phyloP scores from a whole-genome alignment of 2,329 filamentous ascomycete genomes.

The Chrysoporthe puriensis region DNA sequence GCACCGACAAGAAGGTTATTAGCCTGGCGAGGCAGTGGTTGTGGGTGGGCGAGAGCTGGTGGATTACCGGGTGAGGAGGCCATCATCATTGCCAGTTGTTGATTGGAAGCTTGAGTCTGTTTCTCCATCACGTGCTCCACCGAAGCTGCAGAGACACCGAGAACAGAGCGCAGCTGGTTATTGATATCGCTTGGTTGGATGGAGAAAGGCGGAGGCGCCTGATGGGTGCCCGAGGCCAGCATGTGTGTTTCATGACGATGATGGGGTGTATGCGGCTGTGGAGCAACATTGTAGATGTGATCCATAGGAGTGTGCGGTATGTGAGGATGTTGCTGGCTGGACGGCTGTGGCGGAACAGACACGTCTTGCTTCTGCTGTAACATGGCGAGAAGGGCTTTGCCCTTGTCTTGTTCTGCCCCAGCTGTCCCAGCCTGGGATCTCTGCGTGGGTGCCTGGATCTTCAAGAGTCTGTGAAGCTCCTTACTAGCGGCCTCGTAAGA shows the following conservation, averaged over 20 bases:
- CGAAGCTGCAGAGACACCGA: constrained; percentile 31
- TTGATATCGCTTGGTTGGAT: constrained; percentile 46
- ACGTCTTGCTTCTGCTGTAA: constrained; percentile 47
- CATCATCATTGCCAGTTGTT: constrained; percentile 20
- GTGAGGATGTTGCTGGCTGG: constrained; percentile 28
- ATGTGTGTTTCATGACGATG: constrained; percentile 56
- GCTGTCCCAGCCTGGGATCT: constrained; percentile 44
- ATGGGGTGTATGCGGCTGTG: constrained; percentile 61
- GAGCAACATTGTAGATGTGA: constrained; percentile 51
- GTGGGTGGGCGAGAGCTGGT: constrained; percentile 15
- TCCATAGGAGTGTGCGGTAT: constrained; percentile 58
- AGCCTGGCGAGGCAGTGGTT: constrained; percentile 25
- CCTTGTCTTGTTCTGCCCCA: constrained; percentile 43
- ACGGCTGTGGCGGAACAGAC: constrained; percentile 25
- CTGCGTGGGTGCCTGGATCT: constrained; percentile 58
- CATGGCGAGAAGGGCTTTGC: constrained; percentile 57
- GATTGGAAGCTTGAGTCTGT: constrained; percentile 7
- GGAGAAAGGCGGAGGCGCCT: constrained; percentile 53
- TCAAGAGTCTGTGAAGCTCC: constrained; percentile 59
- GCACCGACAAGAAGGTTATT: constrained; percentile 21
- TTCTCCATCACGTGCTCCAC: constrained; percentile 21
- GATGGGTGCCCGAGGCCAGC: constrained; percentile 49
- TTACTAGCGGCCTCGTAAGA: constrained; percentile 49
- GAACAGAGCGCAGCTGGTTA: constrained; percentile 31
- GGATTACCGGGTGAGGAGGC: neutral